phyloP scores from a whole-genome alignment of 148 eudicot species.

The Amaranthus hypochondriacus region DNA sequence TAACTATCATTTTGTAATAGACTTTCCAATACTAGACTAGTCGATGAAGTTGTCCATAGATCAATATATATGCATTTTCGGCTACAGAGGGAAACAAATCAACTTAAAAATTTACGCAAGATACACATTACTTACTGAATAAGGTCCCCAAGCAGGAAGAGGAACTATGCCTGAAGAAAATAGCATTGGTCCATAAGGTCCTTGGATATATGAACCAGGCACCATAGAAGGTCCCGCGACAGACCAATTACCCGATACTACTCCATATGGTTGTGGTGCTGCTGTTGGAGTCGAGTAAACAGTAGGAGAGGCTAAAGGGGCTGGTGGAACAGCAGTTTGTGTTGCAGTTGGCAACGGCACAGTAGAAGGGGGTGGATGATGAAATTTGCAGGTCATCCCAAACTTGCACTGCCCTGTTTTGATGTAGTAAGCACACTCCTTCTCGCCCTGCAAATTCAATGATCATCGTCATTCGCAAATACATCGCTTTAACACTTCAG shows the following conservation, averaged over 20 bases:
- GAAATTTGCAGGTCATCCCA: constrained; percentile 89
- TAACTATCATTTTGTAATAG: no score
- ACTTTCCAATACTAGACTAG: no score
- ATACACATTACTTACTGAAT: constrained; percentile 46
- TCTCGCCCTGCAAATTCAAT: constrained; percentile 68
- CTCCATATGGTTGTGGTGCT: constrained; percentile 69
- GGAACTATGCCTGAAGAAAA: constrained; percentile 75
- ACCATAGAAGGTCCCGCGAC: constrained; percentile 65
- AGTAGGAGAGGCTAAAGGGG: constrained; percentile 36
- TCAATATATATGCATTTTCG: no score
- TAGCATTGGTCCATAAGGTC: constrained; percentile 68
- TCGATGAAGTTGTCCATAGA: no score
- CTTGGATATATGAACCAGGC: constrained; percentile 68
- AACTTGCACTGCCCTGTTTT: constrained; percentile 93
- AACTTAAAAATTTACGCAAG: background rate
- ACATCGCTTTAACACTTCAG: no score
- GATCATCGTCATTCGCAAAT: background rate
- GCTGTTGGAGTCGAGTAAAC: constrained; percentile 47
- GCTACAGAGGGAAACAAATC: background rate
- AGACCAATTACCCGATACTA: constrained; percentile 63
- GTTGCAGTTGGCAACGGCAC: constrained; percentile 36
- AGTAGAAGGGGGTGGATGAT: constrained; percentile 78
- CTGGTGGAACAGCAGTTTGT: constrained; percentile 40
- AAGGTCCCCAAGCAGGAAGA: constrained; percentile 80
- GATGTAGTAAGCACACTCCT: constrained; percentile 82